Conservation (phyloP, 1,284 basidiomycete species). For the Omphalotus olearius region DNA sequence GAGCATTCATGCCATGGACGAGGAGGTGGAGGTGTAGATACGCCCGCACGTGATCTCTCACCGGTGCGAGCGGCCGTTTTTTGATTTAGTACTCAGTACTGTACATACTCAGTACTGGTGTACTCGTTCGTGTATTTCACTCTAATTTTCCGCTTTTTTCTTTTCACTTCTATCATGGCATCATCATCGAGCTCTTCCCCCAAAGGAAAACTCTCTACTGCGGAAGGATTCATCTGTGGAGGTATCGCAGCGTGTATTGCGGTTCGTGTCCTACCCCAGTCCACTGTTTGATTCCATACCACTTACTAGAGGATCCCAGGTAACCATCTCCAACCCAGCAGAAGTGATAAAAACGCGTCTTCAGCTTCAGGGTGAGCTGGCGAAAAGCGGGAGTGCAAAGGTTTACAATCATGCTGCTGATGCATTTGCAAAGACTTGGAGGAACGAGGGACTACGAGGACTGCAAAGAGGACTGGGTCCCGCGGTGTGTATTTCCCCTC, state of each 20-base stretch:
- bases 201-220: constrained; percentile 46
- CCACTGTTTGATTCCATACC: constrained; percentile 4
- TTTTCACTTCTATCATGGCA: constrained; percentile 13
- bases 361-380: constrained; percentile 91
- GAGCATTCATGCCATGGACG: not conserved
- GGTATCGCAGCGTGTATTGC: constrained; percentile 87
- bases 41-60: not conserved
- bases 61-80: no score
- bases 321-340: constrained; percentile 80
- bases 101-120: no score
- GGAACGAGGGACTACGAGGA: constrained; percentile 86
- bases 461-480: constrained; percentile 88
- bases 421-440: constrained; percentile 86
- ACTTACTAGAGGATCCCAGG: constrained; percentile 36
- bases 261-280: constrained; percentile 36
- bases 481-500: constrained; percentile 58
- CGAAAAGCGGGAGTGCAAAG: constrained; percentile 65
- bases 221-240: constrained; percentile 82
- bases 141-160: not conserved
- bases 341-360: constrained; percentile 94
- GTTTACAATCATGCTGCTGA: constrained; percentile 91
- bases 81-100: no score
- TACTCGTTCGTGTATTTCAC: no score
- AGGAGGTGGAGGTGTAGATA: no score
- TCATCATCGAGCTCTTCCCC: constrained; percentile 15